Conservation (phyloP, 495 filamentous ascomycete species). For the Trichoderma erinaceum region DNA sequence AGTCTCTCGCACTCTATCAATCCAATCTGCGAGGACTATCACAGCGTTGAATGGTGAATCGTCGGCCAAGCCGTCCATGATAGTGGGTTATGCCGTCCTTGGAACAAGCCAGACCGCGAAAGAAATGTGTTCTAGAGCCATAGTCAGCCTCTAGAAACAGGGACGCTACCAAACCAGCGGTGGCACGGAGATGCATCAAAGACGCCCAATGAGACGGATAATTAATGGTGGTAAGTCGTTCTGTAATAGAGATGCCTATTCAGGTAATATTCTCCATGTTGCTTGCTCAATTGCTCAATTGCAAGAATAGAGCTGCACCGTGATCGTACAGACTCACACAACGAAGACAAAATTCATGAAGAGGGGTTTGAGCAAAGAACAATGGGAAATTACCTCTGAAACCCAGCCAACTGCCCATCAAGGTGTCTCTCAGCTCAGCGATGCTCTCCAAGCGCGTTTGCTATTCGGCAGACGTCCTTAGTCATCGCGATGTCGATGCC, state of each 20-base stretch:
- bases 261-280: neutral
- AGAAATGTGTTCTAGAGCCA: too few species aligned
- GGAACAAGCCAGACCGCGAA: too few species aligned
- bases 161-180: neutral
- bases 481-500: neutral
- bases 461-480: neutral
- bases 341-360: neutral
- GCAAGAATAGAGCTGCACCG: neutral
- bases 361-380: neutral
- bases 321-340: neutral
- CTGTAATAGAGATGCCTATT: neutral
- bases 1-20: neutral
- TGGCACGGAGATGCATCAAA: too few species aligned
- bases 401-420: neutral
- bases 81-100: neutral
- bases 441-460: neutral
- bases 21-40: neutral
- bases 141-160: neutral
- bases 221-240: too few species aligned
- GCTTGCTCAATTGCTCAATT: neutral
- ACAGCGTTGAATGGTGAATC: neutral
- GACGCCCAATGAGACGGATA: too few species aligned
- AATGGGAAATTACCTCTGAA: neutral
- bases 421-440: neutral
- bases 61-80: neutral